A percentile compares a stretch with the other conserved stretches of the same genome.
phyloP scores from a whole-genome alignment of 306 rosid genomes.

The Pterocarpus santalinus region DNA sequence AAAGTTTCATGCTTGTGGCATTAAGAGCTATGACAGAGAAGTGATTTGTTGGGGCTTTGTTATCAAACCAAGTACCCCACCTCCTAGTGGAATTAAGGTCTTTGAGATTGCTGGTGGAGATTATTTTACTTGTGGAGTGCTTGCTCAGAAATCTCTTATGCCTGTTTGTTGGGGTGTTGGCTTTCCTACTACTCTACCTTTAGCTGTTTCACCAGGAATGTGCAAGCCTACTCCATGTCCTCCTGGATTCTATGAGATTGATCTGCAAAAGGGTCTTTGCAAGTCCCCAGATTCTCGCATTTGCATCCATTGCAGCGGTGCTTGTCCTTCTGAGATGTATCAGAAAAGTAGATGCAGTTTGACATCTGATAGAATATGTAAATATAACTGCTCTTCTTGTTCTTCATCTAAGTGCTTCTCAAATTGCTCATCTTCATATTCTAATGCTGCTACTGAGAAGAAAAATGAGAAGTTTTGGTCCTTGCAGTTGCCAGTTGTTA shows the following conservation, averaged over 20 bases:
- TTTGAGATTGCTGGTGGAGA: slow-evolving; percentile 88
- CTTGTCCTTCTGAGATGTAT: slow-evolving; percentile 81
- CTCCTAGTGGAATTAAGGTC: slow-evolving; percentile 65
- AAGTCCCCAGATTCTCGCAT: slow-evolving; percentile 58
- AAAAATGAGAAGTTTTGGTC: slow-evolving; percentile 74
- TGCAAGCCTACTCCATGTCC: slow-evolving; percentile 79
- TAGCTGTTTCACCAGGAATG: slow-evolving; percentile 75
- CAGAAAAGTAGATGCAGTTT: slow-evolving; percentile 59
- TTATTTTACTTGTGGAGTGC: slow-evolving; percentile 89
- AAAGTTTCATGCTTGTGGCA: slow-evolving; percentile 93
- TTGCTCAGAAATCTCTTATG: slow-evolving; percentile 72
- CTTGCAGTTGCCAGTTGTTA: slow-evolving; percentile 68
- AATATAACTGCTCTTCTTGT: slow-evolving; percentile 83
- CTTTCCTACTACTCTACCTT: slow-evolving; percentile 82
- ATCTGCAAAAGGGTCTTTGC: slow-evolving; percentile 61
- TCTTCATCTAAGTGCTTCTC: slow-evolving; percentile 63
- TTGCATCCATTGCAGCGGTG: slow-evolving; percentile 79
- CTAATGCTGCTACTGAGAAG: slow-evolving; percentile 49
- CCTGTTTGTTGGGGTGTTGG: slow-evolving; percentile 96
- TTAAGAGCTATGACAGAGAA: slow-evolving; percentile 74
- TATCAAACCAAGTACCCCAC: slow-evolving; percentile 70
- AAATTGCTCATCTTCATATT: slow-evolving; percentile 65
- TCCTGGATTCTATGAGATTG: slow-evolving; percentile 72
- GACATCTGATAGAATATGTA: slow-evolving; percentile 75
- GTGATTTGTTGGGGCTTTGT: slow-evolving; percentile 90